Percentiles rank a stretch among this genome's conserved stretches.
phyloP scores from a whole-genome alignment of 2,329 filamentous ascomycete species.

The Aspergillus caelatus region DNA sequence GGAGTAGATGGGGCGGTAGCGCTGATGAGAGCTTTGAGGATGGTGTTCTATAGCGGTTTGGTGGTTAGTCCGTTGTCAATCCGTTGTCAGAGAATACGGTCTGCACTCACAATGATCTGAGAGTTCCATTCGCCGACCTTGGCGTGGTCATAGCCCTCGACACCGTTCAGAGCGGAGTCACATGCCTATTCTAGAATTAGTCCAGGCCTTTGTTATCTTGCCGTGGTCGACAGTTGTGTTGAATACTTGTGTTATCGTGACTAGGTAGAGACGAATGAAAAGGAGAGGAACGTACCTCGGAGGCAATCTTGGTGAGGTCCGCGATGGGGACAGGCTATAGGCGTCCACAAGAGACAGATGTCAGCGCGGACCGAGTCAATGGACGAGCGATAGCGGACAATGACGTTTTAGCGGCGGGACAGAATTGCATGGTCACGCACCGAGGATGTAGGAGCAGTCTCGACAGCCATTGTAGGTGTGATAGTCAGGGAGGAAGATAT shows the following conservation, averaged over 20 bases:
- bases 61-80: not conserved
- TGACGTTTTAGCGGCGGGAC: conserved; percentile 7
- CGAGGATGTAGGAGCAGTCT: conserved; percentile 28
- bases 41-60: conserved; percentile 35
- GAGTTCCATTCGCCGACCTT: conserved; percentile 89
- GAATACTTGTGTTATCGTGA: not conserved
- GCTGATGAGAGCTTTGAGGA: conserved; percentile 45
- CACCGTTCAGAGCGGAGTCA: conserved; percentile 71
- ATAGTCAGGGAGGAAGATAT: not conserved
- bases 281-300: conserved; percentile 64
- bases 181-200: conserved; percentile 67
- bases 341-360: not conserved
- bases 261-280: not conserved
- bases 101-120: conserved; percentile 76
- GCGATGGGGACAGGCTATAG: conserved; percentile 72
- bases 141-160: conserved; percentile 82
- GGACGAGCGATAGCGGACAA: conserved; percentile 8
- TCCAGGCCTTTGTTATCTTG: conserved; percentile 11
- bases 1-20: conserved; percentile 43
- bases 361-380: conserved; percentile 11
- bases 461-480: conserved; percentile 35
- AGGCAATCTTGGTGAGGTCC: conserved; percentile 81
- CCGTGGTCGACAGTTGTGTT: not conserved
- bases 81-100: not conserved
- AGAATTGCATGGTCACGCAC: conserved; percentile 24